Evolutionary conservation across 2,329 filamentous ascomycete species (phyloP), one percentile per base, ranked within the genome.

Genomic region (Fonsecaea pugnacius): DNA sequence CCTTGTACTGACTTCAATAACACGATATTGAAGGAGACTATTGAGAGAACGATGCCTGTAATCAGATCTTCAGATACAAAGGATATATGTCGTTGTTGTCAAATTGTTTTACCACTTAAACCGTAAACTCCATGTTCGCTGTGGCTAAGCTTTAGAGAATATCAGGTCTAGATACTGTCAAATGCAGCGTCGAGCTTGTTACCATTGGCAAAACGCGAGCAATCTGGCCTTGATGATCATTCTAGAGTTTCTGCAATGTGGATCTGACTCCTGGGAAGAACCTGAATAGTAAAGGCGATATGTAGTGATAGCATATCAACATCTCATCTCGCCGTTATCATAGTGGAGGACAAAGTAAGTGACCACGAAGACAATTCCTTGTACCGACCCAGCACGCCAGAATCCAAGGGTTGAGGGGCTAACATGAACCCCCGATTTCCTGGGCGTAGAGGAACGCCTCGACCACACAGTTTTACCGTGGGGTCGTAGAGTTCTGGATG

Each of bases 401-500:
- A n/a, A 27, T 63, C 60, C 18, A 63, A 32, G 1, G 53, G 40
- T 10, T 36, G 48, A 36, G 59, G 59, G 7, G 59, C 46, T n/a
- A 35, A 32, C 30, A 63, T 63, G 27, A 35, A 35, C 18, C 40
- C 40, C 7, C 46, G 60, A 30, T 58, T 32, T 14, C 14, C 54
- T 14, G 51, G 32, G 33, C 63, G 43, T 40, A 65, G 43, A 5
- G 62, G 33, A 18, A 66, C 64, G 30, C 64, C 64, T 14, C n/a
- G 53, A 10, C 61, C 64, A 18, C 58, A 53, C 2, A 63, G 9
- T 24, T 64, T 48, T 6, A 10, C 36, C 8, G 48, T 38, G 9
- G 50, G 43, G 24, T 64, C 57, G 27, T 46, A 58, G 10, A 66
- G 48, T 51, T 66, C 64, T 24, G 63, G 63, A 40, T 65, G 51